Evolutionary conservation across 2,329 filamentous ascomycete species (phyloP), one percentile per base, ranked within the genome.

Genomic region (Akanthomyces uredinophilus): DNA sequence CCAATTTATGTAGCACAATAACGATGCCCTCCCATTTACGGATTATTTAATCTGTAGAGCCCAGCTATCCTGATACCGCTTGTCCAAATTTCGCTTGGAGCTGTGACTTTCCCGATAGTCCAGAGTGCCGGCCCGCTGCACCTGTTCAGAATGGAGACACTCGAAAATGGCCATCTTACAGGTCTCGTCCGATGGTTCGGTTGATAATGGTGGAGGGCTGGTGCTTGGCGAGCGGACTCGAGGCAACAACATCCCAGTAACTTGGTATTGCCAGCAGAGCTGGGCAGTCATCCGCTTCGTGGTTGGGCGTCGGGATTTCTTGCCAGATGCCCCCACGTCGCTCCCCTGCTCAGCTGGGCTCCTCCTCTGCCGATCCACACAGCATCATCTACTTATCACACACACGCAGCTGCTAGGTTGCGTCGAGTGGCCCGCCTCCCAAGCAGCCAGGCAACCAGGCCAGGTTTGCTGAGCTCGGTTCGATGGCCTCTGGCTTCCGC

Each of bases 301-400:
- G 53, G 39, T 35, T 56, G 27, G 32, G 53, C 27, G 43, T 20
- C 44, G 56, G 37, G 52, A 43, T 39, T 41, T 20, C 22, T 53
- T n/a, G 27, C 27, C 37, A 39, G 39, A 43, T 57, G 54, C 44
- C 56, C 46, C 50, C 32, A n/a, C 29, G n/a, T 49, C 29, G 11
- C 35, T 43, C 46, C 56, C 57, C 57, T 60, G 57, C 27, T 49
- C 57, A 60, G 57, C 57, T 60, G 57, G 57, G 57, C 57, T 52
- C 46, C 10, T 35, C 37, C 35, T 27, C 32, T 22, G 53, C 47
- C n/a, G 57, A 35, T 60, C 57, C 57, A 60, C 57, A 60, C 10
- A 5, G 35, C 44, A 58, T 58, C 44, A 56, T 46, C 24, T 37
- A 7, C 32, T n/a, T n/a, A n/a, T n/a, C n/a, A n/a, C 52, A 43